A percentile compares a stretch with the other conserved stretches of the same genome.
Conservation (phyloP, 2,329 filamentous ascomycete genomes). For the Cladosporium sp. region DNA sequence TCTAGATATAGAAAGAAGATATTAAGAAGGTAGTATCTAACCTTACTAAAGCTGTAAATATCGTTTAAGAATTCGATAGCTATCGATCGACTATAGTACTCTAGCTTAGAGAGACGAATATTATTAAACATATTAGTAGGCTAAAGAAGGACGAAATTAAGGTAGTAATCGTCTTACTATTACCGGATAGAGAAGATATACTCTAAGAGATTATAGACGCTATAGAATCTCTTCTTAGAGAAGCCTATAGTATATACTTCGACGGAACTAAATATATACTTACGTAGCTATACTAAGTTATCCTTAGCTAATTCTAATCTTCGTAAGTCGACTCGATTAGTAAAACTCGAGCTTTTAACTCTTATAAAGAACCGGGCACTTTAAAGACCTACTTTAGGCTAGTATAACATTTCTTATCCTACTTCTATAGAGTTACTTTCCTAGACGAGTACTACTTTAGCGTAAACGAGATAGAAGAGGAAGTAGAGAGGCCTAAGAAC, state of each 20-base stretch:
- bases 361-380: not conserved
- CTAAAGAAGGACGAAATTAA: constrained; percentile 14
- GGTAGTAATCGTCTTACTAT: not conserved
- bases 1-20: constrained; percentile 3
- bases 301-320: constrained; percentile 11
- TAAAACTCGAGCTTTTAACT: constrained; percentile 11
- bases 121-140: not conserved
- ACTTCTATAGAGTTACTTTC: not conserved
- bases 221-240: not conserved
- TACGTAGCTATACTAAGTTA: constrained; percentile 11
- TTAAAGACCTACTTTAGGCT: not conserved
- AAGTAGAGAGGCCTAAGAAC: not conserved
- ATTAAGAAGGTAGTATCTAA: not conserved
- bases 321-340: constrained; percentile 5
- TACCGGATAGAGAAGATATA: not conserved
- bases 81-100: constrained; percentile 9
- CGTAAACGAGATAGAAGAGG: not conserved
- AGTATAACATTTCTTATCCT: not conserved
- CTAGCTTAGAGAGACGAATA: constrained; percentile 11
- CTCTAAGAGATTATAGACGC: not conserved
- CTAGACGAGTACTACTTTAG: constrained; percentile 6
- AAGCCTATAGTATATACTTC: constrained; percentile 13
- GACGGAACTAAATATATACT: constrained; percentile 14
- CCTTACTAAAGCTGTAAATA: not conserved
- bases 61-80: constrained; percentile 9